Evolutionary conservation across 2,329 filamentous ascomycete genomes (phyloP), one percentile per base, ranked within the genome.

Genomic region (Penicillium decumbens): DNA sequence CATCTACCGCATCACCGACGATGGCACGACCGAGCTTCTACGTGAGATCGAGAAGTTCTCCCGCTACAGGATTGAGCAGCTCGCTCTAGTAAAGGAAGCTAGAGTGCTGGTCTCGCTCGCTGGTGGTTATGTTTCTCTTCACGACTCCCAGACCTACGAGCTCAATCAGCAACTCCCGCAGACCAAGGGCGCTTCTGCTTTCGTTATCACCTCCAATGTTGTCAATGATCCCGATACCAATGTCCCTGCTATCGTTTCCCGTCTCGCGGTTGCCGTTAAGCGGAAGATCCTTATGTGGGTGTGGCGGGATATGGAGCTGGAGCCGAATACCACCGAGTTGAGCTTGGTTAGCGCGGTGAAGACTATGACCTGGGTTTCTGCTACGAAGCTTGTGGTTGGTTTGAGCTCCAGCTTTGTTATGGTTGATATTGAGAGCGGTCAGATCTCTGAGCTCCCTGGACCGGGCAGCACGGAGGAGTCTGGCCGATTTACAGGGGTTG

Each of bases 1-100:
- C 56, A 84, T 98, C 66, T 97, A 96, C 75, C 86, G 92, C 53
- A 79, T 97, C 57, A 95, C 55, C 33, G 50, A 69, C 61, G 47
- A 67, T 56, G 51, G 84, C 79, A 60, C 87, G 4, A 90, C 90
- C 8, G 91, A 95, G 63, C 80, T 96, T 23, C 77, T 97, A 41
- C 87, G 90, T 54, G 95, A 97, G 69, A 80, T 95, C 45, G 93
- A 98, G 60, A 93, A 88, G 74, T 98, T 98, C 77, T 93, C 92
- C 8, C 82, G 87, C 29, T 84, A 89, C 53, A 85, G 90, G 46
- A 85, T 98, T 56, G 91, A 96, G 63, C 92, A 98, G 76, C 82
- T 98, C 13, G 92, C 91, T 49, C 86, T 95, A 51, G 91, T 98
- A 65, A 97, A 96, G 65, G 93, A 97, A 71, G 90, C 91, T 47